These are phyloP conservation scores for Asclepias syriaca DNA, from an alignment of 257 asterid species.

Conservation along the genomic window DNA sequence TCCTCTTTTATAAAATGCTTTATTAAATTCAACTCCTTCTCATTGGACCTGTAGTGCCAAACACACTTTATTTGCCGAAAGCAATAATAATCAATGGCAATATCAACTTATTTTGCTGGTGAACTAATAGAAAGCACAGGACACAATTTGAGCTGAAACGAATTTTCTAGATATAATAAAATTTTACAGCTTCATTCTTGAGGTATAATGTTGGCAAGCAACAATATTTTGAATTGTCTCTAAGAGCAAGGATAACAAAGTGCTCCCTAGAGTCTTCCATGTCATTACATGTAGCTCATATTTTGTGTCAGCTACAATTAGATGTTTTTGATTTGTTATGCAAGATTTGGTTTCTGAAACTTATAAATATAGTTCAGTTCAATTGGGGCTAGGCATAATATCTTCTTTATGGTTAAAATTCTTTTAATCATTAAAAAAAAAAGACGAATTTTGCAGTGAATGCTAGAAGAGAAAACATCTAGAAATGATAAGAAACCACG, in stretches of 20 bases:
- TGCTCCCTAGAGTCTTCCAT: background rate
- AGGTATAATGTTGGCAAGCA: background rate
- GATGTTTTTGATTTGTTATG: background rate
- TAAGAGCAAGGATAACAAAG: background rate
- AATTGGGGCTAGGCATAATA: background rate
- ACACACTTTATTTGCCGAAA: slow-evolving; percentile 11
- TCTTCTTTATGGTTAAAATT: background rate
- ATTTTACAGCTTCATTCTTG: background rate
- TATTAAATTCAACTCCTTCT: slow-evolving; percentile 57
- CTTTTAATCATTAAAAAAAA: background rate
- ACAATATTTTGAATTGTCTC: background rate
- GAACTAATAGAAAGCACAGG: background rate
- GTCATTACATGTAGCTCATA: background rate
- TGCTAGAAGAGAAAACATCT: background rate
- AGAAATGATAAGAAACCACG: background rate
- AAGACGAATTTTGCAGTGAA: background rate
- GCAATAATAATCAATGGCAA: slow-evolving; percentile 8
- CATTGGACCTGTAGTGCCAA: slow-evolving; percentile 52
- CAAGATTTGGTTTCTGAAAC: background rate
- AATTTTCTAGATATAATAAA: background rate
- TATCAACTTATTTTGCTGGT: background rate
- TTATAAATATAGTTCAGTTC: background rate
- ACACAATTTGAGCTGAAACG: background rate
- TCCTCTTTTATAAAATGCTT: no score
- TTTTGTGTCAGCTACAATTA: background rate